Base-by-base conservation (phyloP, 2,329 filamentous ascomycete species). In the Nemania serpens region DNA sequence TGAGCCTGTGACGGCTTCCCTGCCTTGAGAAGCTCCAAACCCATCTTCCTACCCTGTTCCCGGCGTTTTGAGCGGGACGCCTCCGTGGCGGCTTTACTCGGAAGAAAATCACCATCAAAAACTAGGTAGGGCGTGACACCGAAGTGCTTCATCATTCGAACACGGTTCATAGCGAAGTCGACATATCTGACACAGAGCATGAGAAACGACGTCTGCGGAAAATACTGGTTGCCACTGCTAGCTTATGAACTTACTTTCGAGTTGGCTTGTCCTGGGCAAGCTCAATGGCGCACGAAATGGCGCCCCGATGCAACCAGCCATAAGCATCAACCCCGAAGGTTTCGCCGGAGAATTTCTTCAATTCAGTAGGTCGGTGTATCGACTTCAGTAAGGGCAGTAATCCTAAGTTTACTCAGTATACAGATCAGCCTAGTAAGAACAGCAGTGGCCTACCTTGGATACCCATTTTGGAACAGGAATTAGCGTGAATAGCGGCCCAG, bases 291-390 rank as follows among this genome's bases (percentile, higher is more conserved):
- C 94, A 98, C 51, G 91, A 86, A 66, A 96, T 88, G 48, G 93
- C 93, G 55, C 93, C 96, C 68, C 95, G 89, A 76, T 99, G 95
- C 57, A 99, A 87, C 95, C 96, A 99, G 74, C 94, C 95, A 82
- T 99, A 99, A 59, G 91, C 94, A 76, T 99, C 95, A 37, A 99
- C 88, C n/a, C 91, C 96, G 48, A 99, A 84, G 1, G 90, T 96
- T 77, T 96, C 88, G 53, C 94, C 95, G 12, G 85, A 80, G 75
- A 91, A 97, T 71, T 93, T 93, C 74, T 93, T 96, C 62, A 99
- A 82, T 69, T 91, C 90, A 52, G 87, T 90, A 72, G 91, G 90
- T 72, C 91, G 93, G 62, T 99, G 95, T 56, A 99, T 98, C 47
- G 95, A 98, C 78, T 98, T 98, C 63, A 99, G 87, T 62, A 98